These are phyloP conservation scores for Cryptosporidium canis DNA, from an alignment of 169 alveolate species.

Conservation along the genomic window DNA sequence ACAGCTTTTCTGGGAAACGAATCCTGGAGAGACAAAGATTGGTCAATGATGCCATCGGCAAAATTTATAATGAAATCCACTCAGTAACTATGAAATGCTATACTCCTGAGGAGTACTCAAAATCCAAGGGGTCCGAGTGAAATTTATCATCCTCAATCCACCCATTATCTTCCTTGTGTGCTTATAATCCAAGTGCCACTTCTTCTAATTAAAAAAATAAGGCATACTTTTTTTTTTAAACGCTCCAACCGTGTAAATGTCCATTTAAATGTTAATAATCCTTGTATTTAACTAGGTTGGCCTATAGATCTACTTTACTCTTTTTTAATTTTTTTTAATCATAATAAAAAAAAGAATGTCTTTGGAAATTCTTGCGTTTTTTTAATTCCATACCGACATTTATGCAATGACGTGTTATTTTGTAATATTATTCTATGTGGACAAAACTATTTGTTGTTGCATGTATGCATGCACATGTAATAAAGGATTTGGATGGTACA, in stretches of 20 bases:
- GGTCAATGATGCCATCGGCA: conserved; percentile 83
- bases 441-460: background rate
- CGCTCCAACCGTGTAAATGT: no score
- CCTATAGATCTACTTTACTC: no score
- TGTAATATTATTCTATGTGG: background rate
- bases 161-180: background rate
- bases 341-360: no score
- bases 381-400: background rate
- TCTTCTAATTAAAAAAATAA: background rate
- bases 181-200: background rate
- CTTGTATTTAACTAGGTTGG: no score
- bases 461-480: background rate
- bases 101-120: conserved; percentile 81
- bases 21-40: conserved; percentile 84
- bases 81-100: conserved; percentile 86
- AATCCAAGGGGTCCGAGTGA: background rate
- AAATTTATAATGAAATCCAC: conserved; percentile 81
- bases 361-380: background rate
- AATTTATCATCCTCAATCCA: background rate
- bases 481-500: no score
- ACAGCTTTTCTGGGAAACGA: conserved; percentile 78
- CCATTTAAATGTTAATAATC: no score
- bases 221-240: no score
- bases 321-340: no score
- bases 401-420: background rate